Conservation (phyloP, 805 yeast species). For the Barnettozyma botsteinii region DNA sequence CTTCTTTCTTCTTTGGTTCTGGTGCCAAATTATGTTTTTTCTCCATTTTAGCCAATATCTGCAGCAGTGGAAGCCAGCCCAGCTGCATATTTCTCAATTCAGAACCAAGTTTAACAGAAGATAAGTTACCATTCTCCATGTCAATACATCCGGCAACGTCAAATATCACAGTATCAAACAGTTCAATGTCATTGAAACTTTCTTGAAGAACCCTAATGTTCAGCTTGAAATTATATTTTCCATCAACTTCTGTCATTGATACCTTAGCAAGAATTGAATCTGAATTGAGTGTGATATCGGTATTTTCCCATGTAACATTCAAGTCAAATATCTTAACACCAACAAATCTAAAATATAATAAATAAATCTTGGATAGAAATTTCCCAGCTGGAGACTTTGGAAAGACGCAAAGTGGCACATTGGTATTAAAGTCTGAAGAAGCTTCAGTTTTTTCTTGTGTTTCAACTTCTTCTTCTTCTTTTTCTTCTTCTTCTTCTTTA, state of each 20-base stretch:
- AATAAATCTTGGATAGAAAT: slow-evolving; percentile 11
- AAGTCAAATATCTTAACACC: slow-evolving; percentile 17
- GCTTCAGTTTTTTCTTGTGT: no score
- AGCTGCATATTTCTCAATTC: slow-evolving; percentile 18
- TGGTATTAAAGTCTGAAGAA: slow-evolving; percentile 9
- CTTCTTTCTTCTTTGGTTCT: neutral
- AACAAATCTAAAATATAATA: slow-evolving; percentile 23
- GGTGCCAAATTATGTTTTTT: neutral
- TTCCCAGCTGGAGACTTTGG: slow-evolving; percentile 6
- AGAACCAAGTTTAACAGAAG: slow-evolving; percentile 12
- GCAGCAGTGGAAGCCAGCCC: slow-evolving; percentile 13
- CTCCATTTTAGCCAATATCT: slow-evolving; percentile 5
- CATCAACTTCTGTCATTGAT: slow-evolving; percentile 8
- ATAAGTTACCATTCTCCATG: slow-evolving; percentile 16
- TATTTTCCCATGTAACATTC: slow-evolving; percentile 11
- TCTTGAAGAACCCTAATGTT: slow-evolving; percentile 16
- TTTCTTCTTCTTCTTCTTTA: neutral
- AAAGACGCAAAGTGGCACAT: slow-evolving; percentile 15
- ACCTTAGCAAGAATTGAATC: slow-evolving; percentile 15
- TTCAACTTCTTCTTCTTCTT: neutral
- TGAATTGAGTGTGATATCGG: slow-evolving; percentile 8
- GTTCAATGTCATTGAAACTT: slow-evolving; percentile 14
- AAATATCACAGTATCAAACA: slow-evolving; percentile 18
- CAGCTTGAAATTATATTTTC: slow-evolving; percentile 8
- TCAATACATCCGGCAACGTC: slow-evolving; percentile 16